Percentiles rank a stretch among this genome's conserved stretches.
These are phyloP conservation scores for Spathaspora boniae DNA, from an alignment of 805 yeast species.

Conservation along the genomic window DNA sequence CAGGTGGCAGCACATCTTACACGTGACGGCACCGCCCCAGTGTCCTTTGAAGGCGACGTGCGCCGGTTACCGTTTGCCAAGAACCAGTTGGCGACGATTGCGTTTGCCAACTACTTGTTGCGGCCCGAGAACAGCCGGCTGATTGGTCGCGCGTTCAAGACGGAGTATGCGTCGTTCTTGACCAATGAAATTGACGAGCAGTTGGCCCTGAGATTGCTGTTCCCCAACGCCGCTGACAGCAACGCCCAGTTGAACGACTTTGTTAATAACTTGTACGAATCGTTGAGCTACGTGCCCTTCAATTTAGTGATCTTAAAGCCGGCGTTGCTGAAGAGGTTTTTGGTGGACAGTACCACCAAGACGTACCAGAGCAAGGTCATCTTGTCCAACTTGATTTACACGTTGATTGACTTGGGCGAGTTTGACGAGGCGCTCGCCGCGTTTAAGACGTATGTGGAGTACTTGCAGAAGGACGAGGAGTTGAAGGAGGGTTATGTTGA, in stretches of 20 bases:
- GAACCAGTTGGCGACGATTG: constrained; percentile 23
- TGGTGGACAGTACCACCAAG: constrained; percentile 26
- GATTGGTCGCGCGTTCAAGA: constrained; percentile 17
- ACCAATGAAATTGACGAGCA: constrained; percentile 17
- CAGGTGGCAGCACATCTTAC: constrained; percentile 17
- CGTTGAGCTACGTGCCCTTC: constrained; percentile 22
- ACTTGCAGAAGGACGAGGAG: constrained; percentile 30
- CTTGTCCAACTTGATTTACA: constrained; percentile 27
- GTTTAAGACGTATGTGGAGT: constrained; percentile 32
- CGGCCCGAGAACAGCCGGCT: constrained; percentile 16
- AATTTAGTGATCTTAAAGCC: constrained; percentile 19
- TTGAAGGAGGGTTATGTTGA: constrained; percentile 26
- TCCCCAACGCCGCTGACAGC: constrained; percentile 27
- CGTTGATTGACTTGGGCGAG: constrained; percentile 31
- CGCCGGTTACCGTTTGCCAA: constrained; percentile 20
- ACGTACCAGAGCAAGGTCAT: constrained; percentile 37
- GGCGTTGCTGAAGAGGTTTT: constrained; percentile 23
- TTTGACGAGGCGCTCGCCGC: constrained; percentile 44
- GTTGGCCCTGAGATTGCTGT: constrained; percentile 15
- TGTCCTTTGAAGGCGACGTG: constrained; percentile 14
- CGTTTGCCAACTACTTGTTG: constrained; percentile 25
- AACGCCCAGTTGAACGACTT: constrained; percentile 19
- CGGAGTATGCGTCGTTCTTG: constrained; percentile 25
- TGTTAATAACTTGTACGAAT: constrained; percentile 28
- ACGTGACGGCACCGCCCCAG: constrained; percentile 15